Conservation (phyloP, 2,329 filamentous ascomycete genomes). For the Rutstroemia sp. region DNA sequence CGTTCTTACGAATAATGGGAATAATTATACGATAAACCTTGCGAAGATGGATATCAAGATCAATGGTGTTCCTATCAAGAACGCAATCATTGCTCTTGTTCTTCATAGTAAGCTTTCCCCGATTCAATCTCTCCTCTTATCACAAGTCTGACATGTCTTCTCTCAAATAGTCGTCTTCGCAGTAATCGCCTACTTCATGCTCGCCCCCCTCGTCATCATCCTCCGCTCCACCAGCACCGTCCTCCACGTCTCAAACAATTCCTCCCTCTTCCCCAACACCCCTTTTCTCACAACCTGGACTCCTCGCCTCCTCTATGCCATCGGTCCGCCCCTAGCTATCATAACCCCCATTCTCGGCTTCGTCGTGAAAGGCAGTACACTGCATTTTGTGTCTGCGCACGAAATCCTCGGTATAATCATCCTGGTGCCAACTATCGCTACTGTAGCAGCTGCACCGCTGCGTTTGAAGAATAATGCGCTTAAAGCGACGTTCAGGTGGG, state of each 20-base stretch:
- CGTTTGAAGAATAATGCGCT: neutral
- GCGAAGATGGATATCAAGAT: neutral
- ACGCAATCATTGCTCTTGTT: neutral
- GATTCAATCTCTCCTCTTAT: neutral
- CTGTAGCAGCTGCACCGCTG: neutral
- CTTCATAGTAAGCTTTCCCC: neutral
- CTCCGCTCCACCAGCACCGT: conserved; percentile 7
- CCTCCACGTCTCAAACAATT: conserved; percentile 3
- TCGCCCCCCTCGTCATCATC: neutral
- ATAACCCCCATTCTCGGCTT: neutral
- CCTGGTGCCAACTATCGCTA: neutral
- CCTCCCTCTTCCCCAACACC: neutral
- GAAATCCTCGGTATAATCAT: conserved; percentile 8
- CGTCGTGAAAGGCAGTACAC: neutral
- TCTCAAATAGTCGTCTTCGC: neutral
- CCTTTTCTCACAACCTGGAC: conserved; percentile 1
- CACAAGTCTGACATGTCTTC: neutral
- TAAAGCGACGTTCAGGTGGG: neutral
- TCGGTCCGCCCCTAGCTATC: neutral
- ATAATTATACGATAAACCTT: conserved; percentile 3
- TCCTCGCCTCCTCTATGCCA: neutral
- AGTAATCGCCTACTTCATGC: neutral
- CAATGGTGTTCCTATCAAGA: neutral
- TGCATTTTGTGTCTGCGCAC: conserved; percentile 9
- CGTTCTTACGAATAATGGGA: conserved; percentile 1